phyloP scores from a whole-genome alignment of 306 rosid species.

The Crataegus laevigata region DNA sequence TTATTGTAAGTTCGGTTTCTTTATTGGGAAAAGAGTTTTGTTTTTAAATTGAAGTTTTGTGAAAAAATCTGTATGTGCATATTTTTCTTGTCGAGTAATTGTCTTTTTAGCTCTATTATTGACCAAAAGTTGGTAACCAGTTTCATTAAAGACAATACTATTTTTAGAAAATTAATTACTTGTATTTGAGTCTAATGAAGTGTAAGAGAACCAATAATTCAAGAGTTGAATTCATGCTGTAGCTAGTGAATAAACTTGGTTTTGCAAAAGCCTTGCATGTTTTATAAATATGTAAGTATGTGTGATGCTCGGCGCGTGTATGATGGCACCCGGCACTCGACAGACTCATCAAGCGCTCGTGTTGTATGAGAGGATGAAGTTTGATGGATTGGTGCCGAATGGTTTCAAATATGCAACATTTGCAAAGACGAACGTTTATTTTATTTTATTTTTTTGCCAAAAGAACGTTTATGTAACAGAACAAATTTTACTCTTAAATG shows the following conservation, averaged over 20 bases:
- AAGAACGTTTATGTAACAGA: no score
- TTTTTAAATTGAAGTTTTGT: no score
- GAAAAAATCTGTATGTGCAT: no score
- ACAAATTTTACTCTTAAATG: no score
- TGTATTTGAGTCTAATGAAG: constrained; percentile 38
- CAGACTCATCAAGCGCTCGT: constrained; percentile 32
- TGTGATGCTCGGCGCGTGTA: constrained; percentile 34
- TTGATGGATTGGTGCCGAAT: constrained; percentile 51
- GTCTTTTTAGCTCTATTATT: no score
- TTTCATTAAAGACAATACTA: no score
- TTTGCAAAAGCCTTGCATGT: constrained; percentile 53
- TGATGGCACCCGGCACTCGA: constrained; percentile 25
- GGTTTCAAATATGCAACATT: constrained; percentile 43
- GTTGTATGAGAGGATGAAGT: constrained; percentile 56
- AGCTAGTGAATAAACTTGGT: constrained; percentile 37
- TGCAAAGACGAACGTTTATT: no score
- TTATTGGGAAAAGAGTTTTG: no score
- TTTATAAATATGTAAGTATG: constrained; percentile 42
- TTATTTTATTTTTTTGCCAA: no score
- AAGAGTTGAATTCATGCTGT: constrained; percentile 29
- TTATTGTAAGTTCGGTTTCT: no score
- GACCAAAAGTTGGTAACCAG: no score
- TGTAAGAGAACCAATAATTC: not conserved
- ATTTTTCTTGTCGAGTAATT: no score
- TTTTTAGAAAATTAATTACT: not conserved